A percentile compares a stretch with the other conserved stretches of the same genome.
phyloP scores from a whole-genome alignment of 768 basidiomycete species.

The Kondoa subrosea region DNA sequence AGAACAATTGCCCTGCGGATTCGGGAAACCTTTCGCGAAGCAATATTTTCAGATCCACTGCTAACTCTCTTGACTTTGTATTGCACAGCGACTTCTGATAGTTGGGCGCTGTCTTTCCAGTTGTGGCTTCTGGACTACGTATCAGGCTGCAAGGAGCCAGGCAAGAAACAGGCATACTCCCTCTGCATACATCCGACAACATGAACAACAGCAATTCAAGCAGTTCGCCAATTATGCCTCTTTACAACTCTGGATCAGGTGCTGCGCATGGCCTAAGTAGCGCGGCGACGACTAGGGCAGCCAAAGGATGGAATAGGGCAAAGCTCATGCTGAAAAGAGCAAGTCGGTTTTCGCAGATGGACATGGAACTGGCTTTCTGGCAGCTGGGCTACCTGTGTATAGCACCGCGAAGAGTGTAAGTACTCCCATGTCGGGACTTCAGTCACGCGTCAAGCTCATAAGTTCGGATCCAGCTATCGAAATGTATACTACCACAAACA shows the following conservation, averaged over 20 bases:
- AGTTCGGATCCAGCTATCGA: conserved; percentile 51
- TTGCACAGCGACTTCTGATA: no score
- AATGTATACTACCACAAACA: conserved; percentile 98
- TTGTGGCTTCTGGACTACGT: no score
- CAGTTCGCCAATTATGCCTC: background rate
- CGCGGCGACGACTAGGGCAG: background rate
- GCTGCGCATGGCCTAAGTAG: background rate
- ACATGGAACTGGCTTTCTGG: conserved; percentile 93
- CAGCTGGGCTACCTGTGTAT: conserved; percentile 85
- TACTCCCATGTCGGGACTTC: background rate
- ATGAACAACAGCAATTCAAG: background rate
- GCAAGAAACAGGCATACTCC: no score
- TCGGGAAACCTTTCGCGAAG: no score
- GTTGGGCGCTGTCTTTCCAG: no score
- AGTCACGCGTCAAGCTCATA: background rate
- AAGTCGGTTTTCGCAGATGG: conserved; percentile 35
- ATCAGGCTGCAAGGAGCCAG: no score
- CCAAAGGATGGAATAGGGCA: background rate
- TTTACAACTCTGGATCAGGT: background rate
- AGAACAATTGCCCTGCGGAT: no score
- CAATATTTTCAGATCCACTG: no score
- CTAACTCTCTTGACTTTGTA: no score
- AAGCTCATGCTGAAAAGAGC: background rate
- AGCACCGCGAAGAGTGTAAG: conserved; percentile 77
- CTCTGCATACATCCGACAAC: no score